Percentiles rank a stretch among this genome's conserved stretches.
These are phyloP conservation scores for Vanrija sp. DNA, from an alignment of 1,284 basidiomycete genomes.

Conservation along the genomic window DNA sequence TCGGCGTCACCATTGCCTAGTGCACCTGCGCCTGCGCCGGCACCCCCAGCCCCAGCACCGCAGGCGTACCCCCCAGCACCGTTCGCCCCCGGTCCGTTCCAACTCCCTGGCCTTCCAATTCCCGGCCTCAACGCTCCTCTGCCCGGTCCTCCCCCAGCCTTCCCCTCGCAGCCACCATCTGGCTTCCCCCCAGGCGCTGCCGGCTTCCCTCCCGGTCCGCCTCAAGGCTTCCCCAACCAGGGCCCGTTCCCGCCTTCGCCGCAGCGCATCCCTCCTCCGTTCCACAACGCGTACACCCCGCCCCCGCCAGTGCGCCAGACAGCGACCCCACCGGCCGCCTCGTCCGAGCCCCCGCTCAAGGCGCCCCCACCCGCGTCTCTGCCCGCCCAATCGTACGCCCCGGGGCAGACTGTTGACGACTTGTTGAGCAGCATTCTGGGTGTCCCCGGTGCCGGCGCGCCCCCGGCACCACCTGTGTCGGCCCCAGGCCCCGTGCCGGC, in stretches of 20 bases:
- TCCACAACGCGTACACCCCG: too few relatives aligned
- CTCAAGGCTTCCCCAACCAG: too few relatives aligned
- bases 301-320: too few relatives aligned
- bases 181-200: not conserved
- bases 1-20: not conserved
- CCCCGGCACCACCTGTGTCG: not conserved
- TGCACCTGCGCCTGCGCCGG: not conserved
- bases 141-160: too few relatives aligned
- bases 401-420: constrained; percentile 42
- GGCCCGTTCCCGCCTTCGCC: too few relatives aligned
- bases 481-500: not conserved
- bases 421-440: constrained; percentile 38
- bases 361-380: constrained; percentile 2
- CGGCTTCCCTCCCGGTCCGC: not conserved
- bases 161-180: not conserved
- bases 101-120: not conserved
- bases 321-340: too few relatives aligned
- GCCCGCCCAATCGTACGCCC: constrained; percentile 11
- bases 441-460: not conserved
- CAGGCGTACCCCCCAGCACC: not conserved
- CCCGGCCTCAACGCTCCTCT: too few relatives aligned
- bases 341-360: not conserved
- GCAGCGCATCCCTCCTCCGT: too few relatives aligned
- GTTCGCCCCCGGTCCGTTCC: not conserved
- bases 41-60: not conserved